phyloP scores from a whole-genome alignment of 306 rosid genomes.

The Abrus pulchellus region DNA sequence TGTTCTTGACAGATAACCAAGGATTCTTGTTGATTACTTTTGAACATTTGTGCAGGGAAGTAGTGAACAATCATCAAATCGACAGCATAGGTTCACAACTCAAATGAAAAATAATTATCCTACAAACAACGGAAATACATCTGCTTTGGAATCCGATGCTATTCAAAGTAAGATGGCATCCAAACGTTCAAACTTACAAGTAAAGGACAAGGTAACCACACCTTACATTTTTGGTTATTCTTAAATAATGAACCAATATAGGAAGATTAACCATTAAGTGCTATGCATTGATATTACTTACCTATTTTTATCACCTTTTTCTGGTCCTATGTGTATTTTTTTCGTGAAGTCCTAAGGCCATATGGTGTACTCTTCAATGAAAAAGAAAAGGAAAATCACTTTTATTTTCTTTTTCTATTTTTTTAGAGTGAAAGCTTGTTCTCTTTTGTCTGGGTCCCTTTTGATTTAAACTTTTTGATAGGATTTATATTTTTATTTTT shows the following conservation, averaged over 20 bases:
- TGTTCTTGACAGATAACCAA: slow-evolving; percentile 21
- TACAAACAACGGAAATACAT: slow-evolving; percentile 68
- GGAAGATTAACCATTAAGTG: slow-evolving; percentile 37
- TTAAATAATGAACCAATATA: slow-evolving; percentile 5
- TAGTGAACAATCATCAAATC: slow-evolving; percentile 66
- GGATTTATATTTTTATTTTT: slow-evolving; percentile 52
- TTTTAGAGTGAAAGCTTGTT: slow-evolving; percentile 4
- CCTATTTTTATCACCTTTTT: background rate
- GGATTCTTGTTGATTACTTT: slow-evolving; percentile 33
- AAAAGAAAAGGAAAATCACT: background rate
- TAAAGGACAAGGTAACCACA: slow-evolving; percentile 70
- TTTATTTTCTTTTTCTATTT: background rate
- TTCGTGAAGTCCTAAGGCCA: background rate
- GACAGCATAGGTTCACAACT: slow-evolving; percentile 62
- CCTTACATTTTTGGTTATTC: slow-evolving; percentile 50
- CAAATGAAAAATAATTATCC: slow-evolving; percentile 64
- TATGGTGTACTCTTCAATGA: slow-evolving; percentile 8
- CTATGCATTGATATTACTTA: slow-evolving; percentile 20
- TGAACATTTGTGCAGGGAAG: slow-evolving; percentile 68
- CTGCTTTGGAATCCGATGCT: slow-evolving; percentile 55
- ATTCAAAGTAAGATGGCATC: slow-evolving; percentile 59
- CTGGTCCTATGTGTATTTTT: slow-evolving; percentile 1
- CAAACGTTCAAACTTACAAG: slow-evolving; percentile 61
- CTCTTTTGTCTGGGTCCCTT: slow-evolving; percentile 15
- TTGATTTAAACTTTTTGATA: slow-evolving; percentile 23